Evolutionary conservation across 441 rosid genomes (phyloP), one percentile per base, ranked within the genome.

Genomic region (Populus tomentosa): DNA sequence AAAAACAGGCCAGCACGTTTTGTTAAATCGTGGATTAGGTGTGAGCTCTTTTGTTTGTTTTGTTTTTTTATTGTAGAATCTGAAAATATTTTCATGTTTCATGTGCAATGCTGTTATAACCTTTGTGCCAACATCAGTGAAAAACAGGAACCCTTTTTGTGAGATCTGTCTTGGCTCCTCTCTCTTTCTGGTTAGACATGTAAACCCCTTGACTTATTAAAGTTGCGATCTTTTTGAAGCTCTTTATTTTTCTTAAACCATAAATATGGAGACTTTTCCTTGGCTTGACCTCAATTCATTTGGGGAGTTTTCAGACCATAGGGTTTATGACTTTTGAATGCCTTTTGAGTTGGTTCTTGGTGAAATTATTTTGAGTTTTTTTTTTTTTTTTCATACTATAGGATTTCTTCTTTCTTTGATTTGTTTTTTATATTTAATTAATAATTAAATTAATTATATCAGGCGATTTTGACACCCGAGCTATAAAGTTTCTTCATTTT

Each of bases 401-500:
- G 70, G 75, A 73, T 81, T 26, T 35, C 9, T 63, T 73, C 32
- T 30, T 30, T 30, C 32, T 3, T 30, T 5, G 61, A 16, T 16
- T 5, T 53, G 7, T 53, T 1, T 53, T 53, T 53, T 53, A 18
- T 50, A 50, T 46, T 30, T 30, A 30, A 30, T 30, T 30, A 30
- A 30, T 30, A 30, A 30, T 46, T 13, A 46, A 46, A 13, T 14
- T 13, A 46, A 3, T 23, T 28, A 69, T 70, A 35, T 75, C 70
- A 64, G 76, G 73, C 72, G 82, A 84, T 75, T 77, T 67, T 78
- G 91, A 84, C 85, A 40, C 72, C 82, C 80, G 70, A 30, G 71
- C 80, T 77, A 26, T 76, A 30, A 66, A 32, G 64, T 77, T 40
- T 53, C 23, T 73, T 69, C 7, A 32, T 35, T 74, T 74, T 68